Conservation (phyloP, 2,329 filamentous ascomycete species). For the Hypomyces perniciosus region DNA sequence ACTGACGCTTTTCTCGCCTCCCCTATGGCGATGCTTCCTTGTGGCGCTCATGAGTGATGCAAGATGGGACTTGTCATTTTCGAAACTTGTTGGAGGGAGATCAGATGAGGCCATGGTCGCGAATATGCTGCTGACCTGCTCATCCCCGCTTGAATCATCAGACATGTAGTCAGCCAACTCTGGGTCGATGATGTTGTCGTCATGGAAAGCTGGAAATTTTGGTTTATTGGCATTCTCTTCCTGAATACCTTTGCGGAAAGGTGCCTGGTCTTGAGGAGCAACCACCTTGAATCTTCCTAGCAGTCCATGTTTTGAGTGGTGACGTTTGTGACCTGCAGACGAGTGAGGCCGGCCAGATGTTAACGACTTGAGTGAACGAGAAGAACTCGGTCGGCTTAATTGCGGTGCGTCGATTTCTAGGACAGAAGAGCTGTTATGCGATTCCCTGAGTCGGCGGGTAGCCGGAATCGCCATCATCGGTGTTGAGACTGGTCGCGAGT, state of each 20-base stretch:
- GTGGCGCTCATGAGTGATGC: slow-evolving; percentile 65
- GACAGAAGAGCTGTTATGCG: slow-evolving; percentile 79
- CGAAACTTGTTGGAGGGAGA: slow-evolving; percentile 57
- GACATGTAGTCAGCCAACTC: slow-evolving; percentile 94
- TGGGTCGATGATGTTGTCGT: slow-evolving; percentile 97
- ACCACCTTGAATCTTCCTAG: slow-evolving; percentile 65
- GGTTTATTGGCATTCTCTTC: slow-evolving; percentile 61
- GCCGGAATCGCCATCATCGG: slow-evolving; percentile 68
- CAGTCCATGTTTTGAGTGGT: slow-evolving; percentile 82
- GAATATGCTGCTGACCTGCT: slow-evolving; percentile 83
- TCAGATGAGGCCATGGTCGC: slow-evolving; percentile 64
- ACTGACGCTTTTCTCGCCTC: slow-evolving; percentile 68
- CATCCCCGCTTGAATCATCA: slow-evolving; percentile 88
- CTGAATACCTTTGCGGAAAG: slow-evolving; percentile 69
- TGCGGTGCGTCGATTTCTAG: slow-evolving; percentile 84
- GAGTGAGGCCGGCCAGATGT: slow-evolving; percentile 67
- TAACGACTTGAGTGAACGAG: slow-evolving; percentile 75
- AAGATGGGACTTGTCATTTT: slow-evolving; percentile 69
- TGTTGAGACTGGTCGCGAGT: slow-evolving; percentile 52
- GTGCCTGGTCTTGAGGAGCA: slow-evolving; percentile 71
- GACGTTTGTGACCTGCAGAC: slow-evolving; percentile 67
- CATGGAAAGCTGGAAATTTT: slow-evolving; percentile 85
- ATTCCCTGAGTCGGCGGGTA: slow-evolving; percentile 62
- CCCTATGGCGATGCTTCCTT: slow-evolving; percentile 68
- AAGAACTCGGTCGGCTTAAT: slow-evolving; percentile 86